Conservation (phyloP, 2,329 filamentous ascomycete genomes). For the Aspergillus aculeatinus region DNA sequence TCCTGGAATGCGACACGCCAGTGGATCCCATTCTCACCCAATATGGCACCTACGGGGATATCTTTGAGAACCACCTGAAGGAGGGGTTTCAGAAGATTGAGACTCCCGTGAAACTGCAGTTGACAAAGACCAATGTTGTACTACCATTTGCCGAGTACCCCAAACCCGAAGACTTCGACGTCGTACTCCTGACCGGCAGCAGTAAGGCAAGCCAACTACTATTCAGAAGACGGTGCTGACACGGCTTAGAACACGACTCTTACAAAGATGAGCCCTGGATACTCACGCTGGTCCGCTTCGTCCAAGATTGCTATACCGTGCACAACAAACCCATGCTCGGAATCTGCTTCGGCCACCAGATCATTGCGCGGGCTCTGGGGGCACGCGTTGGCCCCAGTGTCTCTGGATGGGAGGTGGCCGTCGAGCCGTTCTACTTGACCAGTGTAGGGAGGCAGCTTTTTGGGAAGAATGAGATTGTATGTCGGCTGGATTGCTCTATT, state of each 20-base stretch:
- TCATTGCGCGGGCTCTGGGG: conserved; percentile 46
- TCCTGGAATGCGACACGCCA: conserved; percentile 34
- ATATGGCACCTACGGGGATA: conserved; percentile 26
- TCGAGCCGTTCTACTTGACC: conserved; percentile 43
- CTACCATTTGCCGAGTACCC: conserved; percentile 19
- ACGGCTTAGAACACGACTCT: conserved; percentile 37
- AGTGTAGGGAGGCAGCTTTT: conserved; percentile 45
- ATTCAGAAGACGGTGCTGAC: neutral
- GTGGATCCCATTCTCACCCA: conserved; percentile 22
- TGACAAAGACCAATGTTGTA: conserved; percentile 29
- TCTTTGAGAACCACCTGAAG: conserved; percentile 28
- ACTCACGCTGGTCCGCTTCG: conserved; percentile 43
- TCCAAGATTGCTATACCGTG: conserved; percentile 24
- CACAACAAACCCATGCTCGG: conserved; percentile 41
- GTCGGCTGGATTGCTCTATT: neutral
- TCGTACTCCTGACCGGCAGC: conserved; percentile 31
- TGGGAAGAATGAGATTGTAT: conserved; percentile 27
- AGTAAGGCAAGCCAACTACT: conserved; percentile 22
- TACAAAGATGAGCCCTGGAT: conserved; percentile 50
- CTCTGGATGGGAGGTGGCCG: conserved; percentile 49
- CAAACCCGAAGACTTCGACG: conserved; percentile 24
- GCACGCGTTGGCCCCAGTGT: conserved; percentile 40
- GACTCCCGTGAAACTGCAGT: conserved; percentile 9
- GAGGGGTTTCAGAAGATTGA: conserved; percentile 16
- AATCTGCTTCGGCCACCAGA: conserved; percentile 53